phyloP scores from a whole-genome alignment of 176 grass and related monocot species.

The Zoysia pacifica region DNA sequence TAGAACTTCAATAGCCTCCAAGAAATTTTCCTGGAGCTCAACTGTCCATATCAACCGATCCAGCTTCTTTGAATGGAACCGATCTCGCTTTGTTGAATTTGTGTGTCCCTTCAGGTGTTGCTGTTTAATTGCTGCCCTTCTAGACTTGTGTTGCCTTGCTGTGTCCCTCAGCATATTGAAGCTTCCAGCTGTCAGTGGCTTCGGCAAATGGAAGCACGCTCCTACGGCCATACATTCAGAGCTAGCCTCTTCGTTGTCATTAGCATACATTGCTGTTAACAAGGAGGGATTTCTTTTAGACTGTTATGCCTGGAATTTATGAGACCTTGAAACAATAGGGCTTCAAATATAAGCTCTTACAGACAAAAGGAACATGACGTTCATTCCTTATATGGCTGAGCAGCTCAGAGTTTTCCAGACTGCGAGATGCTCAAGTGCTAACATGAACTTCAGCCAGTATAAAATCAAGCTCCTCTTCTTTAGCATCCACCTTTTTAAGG shows the following conservation, averaged over 20 bases:
- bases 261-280: constrained; percentile 40
- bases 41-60: constrained; percentile 13
- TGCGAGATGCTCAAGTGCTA: background rate
- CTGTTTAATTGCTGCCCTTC: background rate
- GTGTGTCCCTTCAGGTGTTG: constrained; percentile 12
- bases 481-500: constrained; percentile 25
- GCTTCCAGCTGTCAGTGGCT: constrained; percentile 24
- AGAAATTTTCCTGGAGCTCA: constrained; percentile 43
- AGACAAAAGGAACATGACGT: constrained; percentile 29
- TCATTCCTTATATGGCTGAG: constrained; percentile 27
- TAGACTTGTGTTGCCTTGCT: constrained; percentile 28
- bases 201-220: constrained; percentile 36
- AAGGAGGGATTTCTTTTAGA: constrained; percentile 16
- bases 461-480: constrained; percentile 36
- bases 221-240: constrained; percentile 14
- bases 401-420: constrained; percentile 18
- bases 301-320: background rate
- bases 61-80: constrained; percentile 11
- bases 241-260: constrained; percentile 9
- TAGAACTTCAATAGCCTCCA: constrained; percentile 32
- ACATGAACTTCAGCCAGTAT: constrained; percentile 36
- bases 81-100: constrained; percentile 10
- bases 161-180: constrained; percentile 19
- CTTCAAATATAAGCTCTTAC: constrained; percentile 34
- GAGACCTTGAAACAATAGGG: constrained; percentile 15